These are phyloP conservation scores for Tanozyma kutaoensis DNA, from an alignment of 805 yeast genomes.

Conservation along the genomic window DNA sequence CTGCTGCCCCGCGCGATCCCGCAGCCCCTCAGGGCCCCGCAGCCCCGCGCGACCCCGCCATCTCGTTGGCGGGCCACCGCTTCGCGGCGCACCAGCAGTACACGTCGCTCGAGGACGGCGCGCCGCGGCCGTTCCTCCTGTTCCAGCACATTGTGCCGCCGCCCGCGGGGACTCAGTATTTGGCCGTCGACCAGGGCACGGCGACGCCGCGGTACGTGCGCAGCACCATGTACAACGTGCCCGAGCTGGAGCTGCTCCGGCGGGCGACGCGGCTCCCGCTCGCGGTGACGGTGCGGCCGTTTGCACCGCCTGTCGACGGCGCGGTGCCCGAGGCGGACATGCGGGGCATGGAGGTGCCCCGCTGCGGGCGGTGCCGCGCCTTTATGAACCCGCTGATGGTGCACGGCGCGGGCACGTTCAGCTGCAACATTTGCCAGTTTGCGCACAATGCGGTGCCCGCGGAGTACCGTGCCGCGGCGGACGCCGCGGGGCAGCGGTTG, in stretches of 20 bases:
- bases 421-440: slow-evolving; percentile 81
- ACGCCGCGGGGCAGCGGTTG: slow-evolving; percentile 42
- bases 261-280: slow-evolving; percentile 65
- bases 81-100: too few species aligned
- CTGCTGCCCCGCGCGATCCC: too few species aligned
- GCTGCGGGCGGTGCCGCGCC: slow-evolving; percentile 87
- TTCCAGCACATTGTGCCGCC: slow-evolving; percentile 78
- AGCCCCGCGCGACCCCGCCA: too few species aligned
- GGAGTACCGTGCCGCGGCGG: slow-evolving; percentile 54
- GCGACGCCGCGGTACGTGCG: slow-evolving; percentile 73
- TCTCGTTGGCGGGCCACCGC: too few species aligned
- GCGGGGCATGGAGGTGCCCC: slow-evolving; percentile 30
- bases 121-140: slow-evolving; percentile 39
- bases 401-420: slow-evolving; percentile 48
- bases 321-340: slow-evolving; percentile 62
- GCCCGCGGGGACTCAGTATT: slow-evolving; percentile 57
- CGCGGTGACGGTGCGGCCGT: slow-evolving; percentile 73
- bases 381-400: slow-evolving; percentile 79
- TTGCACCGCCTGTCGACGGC: slow-evolving; percentile 50
- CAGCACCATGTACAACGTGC: slow-evolving; percentile 71
- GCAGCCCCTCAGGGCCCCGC: too few species aligned
- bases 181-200: slow-evolving; percentile 69
- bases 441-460: slow-evolving; percentile 47
- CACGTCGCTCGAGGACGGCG: too few species aligned
- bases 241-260: slow-evolving; percentile 58